Evolutionary conservation across 2,329 filamentous ascomycete species (phyloP).

Genomic region (Chaetomium strumarium): DNA sequence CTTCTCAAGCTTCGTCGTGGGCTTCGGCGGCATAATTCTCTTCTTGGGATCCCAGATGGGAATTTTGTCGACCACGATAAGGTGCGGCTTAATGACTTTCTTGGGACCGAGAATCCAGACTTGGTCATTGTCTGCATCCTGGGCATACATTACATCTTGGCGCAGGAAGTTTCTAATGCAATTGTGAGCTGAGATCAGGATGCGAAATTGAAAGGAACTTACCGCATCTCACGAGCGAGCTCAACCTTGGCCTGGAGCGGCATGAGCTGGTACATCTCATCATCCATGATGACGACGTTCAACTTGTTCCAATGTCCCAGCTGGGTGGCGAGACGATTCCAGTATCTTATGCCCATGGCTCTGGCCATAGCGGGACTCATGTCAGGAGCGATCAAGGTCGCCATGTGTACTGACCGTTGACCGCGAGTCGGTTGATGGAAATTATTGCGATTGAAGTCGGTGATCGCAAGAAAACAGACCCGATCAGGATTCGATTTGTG

Average conservation of each 20-base stretch:
- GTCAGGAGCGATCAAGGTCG: background rate
- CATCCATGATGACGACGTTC: constrained; percentile 17
- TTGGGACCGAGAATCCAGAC: constrained; percentile 17
- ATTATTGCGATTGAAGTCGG: too few relatives aligned
- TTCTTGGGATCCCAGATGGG: constrained; percentile 16
- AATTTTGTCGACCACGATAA: constrained; percentile 2
- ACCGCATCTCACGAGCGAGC: constrained; percentile 12
- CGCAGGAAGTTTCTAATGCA: constrained; percentile 9
- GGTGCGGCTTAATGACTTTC: constrained; percentile 9
- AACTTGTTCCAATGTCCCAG: constrained; percentile 18
- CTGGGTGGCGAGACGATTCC: constrained; percentile 18
- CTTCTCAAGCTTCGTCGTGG: constrained; percentile 14
- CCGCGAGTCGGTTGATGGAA: too few relatives aligned
- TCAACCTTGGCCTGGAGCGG: constrained; percentile 3
- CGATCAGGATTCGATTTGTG: too few relatives aligned
- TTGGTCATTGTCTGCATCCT: constrained; percentile 10
- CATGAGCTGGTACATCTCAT: constrained; percentile 10
- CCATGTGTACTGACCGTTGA: background rate
- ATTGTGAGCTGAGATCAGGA: constrained; percentile 3
- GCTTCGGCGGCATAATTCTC: too few relatives aligned
- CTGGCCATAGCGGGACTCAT: constrained; percentile 5
- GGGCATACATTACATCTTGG: constrained; percentile 17
- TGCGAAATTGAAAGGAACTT: constrained; percentile 5
- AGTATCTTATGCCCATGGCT: constrained; percentile 11
- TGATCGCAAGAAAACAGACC: too few relatives aligned